These are phyloP conservation scores for Alternaria sp. DNA, from an alignment of 2,329 filamentous ascomycete species.

Conservation along the genomic window DNA sequence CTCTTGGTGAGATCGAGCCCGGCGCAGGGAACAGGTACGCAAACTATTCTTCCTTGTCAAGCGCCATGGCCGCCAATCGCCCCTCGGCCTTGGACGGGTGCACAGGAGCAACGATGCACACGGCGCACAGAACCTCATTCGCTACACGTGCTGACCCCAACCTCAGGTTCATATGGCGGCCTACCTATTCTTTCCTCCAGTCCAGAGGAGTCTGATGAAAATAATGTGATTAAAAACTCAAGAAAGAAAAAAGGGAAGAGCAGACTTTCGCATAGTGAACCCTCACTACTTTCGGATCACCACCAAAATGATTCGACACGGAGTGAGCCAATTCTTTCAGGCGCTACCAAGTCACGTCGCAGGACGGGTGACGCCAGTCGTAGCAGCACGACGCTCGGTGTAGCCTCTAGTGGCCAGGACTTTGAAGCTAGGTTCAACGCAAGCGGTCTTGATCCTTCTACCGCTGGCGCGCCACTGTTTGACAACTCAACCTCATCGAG, in stretches of 20 bases:
- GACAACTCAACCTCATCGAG: slow-evolving; percentile 39
- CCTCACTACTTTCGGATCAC: slow-evolving; percentile 18
- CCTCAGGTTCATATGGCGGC: slow-evolving; percentile 63
- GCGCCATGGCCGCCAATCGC: slow-evolving; percentile 1
- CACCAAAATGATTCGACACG: slow-evolving; percentile 23
- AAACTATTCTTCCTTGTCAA: slow-evolving; percentile 11
- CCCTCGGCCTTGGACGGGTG: slow-evolving; percentile 7
- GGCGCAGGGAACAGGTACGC: slow-evolving; percentile 59
- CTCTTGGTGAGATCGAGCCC: slow-evolving; percentile 66
- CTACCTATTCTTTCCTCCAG: slow-evolving; percentile 56
- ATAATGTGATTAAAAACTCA: slow-evolving; percentile 34
- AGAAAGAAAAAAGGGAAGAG: slow-evolving; percentile 43
- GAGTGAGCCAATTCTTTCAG: slow-evolving; percentile 26
- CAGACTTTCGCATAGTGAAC: slow-evolving; percentile 39
- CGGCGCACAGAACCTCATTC: background rate
- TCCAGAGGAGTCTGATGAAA: slow-evolving; percentile 44
- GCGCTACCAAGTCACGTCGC: slow-evolving; percentile 32
- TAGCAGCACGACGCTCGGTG: slow-evolving; percentile 33
- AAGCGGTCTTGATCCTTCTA: slow-evolving; percentile 30
- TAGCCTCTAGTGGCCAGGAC: slow-evolving; percentile 34
- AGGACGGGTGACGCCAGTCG: slow-evolving; percentile 30
- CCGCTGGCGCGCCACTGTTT: slow-evolving; percentile 29
- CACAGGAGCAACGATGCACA: slow-evolving; percentile 13
- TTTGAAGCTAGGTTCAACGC: slow-evolving; percentile 45
- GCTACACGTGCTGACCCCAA: slow-evolving; percentile 10